Percentiles rank a stretch among this genome's conserved stretches.
phyloP scores from a whole-genome alignment of 257 asterid genomes.

The Eucommia ulmoides region DNA sequence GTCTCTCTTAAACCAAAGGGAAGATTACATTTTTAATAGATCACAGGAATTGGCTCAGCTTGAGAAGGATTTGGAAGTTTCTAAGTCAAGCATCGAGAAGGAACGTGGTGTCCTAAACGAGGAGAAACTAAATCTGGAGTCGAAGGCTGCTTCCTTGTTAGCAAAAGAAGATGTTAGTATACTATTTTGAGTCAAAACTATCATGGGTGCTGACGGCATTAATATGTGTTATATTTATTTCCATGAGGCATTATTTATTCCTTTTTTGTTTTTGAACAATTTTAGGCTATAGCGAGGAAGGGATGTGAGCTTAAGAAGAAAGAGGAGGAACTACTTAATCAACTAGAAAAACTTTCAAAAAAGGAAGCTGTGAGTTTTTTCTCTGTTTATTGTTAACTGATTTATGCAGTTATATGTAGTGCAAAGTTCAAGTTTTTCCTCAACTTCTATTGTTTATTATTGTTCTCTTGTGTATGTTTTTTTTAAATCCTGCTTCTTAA shows the following conservation, averaged over 20 bases:
- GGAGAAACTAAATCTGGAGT: constrained; percentile 41
- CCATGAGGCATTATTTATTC: background rate
- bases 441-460: too few relatives aligned
- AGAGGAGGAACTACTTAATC: constrained; percentile 63
- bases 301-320: constrained; percentile 52
- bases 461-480: background rate
- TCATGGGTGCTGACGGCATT: too few relatives aligned
- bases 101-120: constrained; percentile 38
- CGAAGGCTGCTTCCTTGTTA: constrained; percentile 43
- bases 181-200: too few relatives aligned
- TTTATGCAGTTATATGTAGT: too few relatives aligned
- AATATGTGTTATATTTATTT: too few relatives aligned
- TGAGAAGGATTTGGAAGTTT: constrained; percentile 55
- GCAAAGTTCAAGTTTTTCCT: background rate
- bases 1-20: constrained; percentile 78
- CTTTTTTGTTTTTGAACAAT: constrained; percentile 5
- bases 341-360: constrained; percentile 53
- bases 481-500: constrained; percentile 10
- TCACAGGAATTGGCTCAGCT: constrained; percentile 51
- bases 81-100: constrained; percentile 38
- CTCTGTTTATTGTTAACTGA: too few relatives aligned
- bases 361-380: constrained; percentile 61
- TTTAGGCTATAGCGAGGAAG: constrained; percentile 45
- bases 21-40: constrained; percentile 50
- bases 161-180: constrained; percentile 71